phyloP scores from a whole-genome alignment of 257 asterid species.

The Solanum pennellii region DNA sequence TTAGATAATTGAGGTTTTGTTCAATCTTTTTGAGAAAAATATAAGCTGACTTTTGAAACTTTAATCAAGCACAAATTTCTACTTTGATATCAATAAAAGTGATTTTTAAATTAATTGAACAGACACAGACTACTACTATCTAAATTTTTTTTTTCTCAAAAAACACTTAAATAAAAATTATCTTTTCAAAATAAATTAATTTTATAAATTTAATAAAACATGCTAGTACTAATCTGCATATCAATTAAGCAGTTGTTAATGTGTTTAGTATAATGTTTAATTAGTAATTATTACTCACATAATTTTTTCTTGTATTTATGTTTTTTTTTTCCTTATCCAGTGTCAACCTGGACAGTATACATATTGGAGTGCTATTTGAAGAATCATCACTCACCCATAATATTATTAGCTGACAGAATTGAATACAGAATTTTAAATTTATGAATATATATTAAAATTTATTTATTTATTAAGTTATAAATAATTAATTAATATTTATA shows the following conservation, averaged over 20 bases:
- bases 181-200: too few relatives aligned
- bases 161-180: too few relatives aligned
- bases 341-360: background rate
- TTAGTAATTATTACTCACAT: background rate
- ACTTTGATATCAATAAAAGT: too few relatives aligned
- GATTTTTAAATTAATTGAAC: too few relatives aligned
- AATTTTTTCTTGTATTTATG: background rate
- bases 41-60: too few relatives aligned
- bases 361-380: background rate
- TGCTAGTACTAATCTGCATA: background rate
- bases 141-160: too few relatives aligned
- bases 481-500: too few relatives aligned
- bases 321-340: background rate
- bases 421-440: background rate
- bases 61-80: too few relatives aligned
- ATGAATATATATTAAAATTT: background rate
- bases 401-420: fast-evolving
- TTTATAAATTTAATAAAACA: too few relatives aligned
- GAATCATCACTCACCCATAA: background rate
- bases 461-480: background rate
- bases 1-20: background rate
- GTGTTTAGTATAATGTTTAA: background rate
- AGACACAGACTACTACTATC: background rate
- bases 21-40: background rate
- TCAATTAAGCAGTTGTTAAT: background rate